Base-by-base conservation (phyloP, 768 basidiomycete genomes). In the Suillus spraguei region DNA sequence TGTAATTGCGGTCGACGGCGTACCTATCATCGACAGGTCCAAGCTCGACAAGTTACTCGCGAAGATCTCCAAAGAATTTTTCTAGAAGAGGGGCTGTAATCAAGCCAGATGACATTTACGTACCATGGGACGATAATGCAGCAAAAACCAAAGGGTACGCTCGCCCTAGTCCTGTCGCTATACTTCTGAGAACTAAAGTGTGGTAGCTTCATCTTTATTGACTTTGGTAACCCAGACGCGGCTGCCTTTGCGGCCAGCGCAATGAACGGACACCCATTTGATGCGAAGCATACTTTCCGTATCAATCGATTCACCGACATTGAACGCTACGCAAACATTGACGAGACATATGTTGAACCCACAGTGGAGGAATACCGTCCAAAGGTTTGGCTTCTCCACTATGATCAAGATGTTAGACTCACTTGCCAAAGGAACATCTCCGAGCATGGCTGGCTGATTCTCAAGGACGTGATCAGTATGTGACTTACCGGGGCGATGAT, bases 401-500 rank as follows among this genome's bases (percentile, higher is more conserved):
- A 14, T 55, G 22, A 20, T 53, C 20, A 54, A 60, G 20, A n/a
- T 20, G 60, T 42, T 53, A 6, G 64, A 32, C 49, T 71, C 22
- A 50, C 47, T 22, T 33, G 2, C 35, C 52, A 38, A 67, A 98
- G 95, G 97, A 98, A 74, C 96, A 99, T 79, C 84, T 98, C 65
- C 87, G 94, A 54, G 91, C 93, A 60, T 99, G 97, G 96, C 84
- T 99, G 60, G 93, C 88, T 32, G 97, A 99, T 77, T 82, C 87
- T 28, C 88, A 90, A 76, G 95, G 95, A 41, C 90, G 97, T 65
- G 97, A 99, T 76, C 97, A 99, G 74, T 95, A 95, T 80, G 89
- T 94, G 62, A 95, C 94, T 44, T 95, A 97, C 76, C 88, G 94
- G 44, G 94, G 92, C 54, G 93, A 96, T 69, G 92, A 96, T 66